Conservation (phyloP, 371 early-diverging fungal species). For the Umbelopsis sp. region DNA sequence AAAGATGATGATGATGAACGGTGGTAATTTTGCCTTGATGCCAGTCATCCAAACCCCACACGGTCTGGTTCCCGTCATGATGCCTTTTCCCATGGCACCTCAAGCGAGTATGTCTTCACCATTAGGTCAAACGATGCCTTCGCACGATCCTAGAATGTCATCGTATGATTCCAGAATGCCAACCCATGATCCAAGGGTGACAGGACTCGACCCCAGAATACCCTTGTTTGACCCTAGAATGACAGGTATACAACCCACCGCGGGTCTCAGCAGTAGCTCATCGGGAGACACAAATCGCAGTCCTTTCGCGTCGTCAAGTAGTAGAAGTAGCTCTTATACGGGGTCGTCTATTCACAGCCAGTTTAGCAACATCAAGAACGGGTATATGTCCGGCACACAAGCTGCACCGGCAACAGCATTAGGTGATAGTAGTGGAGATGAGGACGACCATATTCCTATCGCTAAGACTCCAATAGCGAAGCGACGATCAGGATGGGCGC, state of each 20-base stretch:
- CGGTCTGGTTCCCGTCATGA: neutral
- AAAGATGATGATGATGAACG: slow-evolving; percentile 13
- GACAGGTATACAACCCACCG: neutral
- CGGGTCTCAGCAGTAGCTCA: neutral
- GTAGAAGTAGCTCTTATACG: neutral
- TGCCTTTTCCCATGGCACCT: slow-evolving; percentile 1
- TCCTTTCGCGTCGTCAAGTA: neutral
- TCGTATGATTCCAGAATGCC: neutral
- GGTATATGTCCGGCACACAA: neutral
- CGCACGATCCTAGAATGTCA: neutral
- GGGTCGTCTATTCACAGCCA: slow-evolving; percentile 10
- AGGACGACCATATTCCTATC: slow-evolving; percentile 5
- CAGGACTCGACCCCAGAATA: neutral
- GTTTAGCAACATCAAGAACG: neutral
- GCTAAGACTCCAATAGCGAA: neutral
- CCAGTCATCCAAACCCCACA: slow-evolving; percentile 11
- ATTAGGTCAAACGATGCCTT: neutral
- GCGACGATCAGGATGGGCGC: neutral
- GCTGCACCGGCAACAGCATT: neutral
- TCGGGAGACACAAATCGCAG: neutral
- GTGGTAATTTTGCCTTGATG: neutral
- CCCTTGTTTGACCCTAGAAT: neutral
- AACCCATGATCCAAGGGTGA: neutral
- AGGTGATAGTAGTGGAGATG: slow-evolving; percentile 1
- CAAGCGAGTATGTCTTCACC: neutral